A percentile compares a stretch with the other conserved stretches of the same genome.
phyloP scores from a whole-genome alignment of 2,329 filamentous ascomycete species.

The Tympanopsis confertula region DNA sequence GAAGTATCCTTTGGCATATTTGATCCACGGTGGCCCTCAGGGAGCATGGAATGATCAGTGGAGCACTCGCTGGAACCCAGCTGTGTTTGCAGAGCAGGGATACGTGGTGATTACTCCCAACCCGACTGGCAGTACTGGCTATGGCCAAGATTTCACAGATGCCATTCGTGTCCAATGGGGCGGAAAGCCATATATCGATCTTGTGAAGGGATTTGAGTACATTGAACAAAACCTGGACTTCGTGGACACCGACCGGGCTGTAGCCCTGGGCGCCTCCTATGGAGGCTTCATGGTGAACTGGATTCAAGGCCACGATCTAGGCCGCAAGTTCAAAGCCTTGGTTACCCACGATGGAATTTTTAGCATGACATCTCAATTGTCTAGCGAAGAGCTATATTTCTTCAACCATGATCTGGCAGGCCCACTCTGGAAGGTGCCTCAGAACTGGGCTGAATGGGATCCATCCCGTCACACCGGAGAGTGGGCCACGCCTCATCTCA shows the following conservation, averaged over 20 bases:
- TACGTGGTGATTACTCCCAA: constrained; percentile 49
- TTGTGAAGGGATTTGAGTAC: constrained; percentile 38
- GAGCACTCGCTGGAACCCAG: constrained; percentile 40
- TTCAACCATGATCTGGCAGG: constrained; percentile 26
- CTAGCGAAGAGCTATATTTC: constrained; percentile 12
- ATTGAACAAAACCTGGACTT: constrained; percentile 35
- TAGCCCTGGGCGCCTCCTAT: constrained; percentile 39
- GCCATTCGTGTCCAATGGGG: constrained; percentile 39
- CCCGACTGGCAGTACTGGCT: constrained; percentile 44
- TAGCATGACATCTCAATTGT: constrained; percentile 13
- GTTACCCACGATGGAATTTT: constrained; percentile 39
- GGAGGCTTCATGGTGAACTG: constrained; percentile 52
- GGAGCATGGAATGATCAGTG: constrained; percentile 39
- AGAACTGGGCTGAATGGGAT: constrained; percentile 37
- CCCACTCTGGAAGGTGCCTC: constrained; percentile 30
- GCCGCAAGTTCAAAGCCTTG: constrained; percentile 41
- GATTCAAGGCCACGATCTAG: constrained; percentile 40
- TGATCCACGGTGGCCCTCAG: constrained; percentile 40
- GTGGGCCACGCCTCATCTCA: constrained; percentile 61
- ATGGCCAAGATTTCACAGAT: constrained; percentile 40
- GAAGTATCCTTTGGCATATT: constrained; percentile 39
- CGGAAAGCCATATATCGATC: constrained; percentile 39
- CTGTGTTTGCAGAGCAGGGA: constrained; percentile 47
- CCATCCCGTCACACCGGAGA: constrained; percentile 36
- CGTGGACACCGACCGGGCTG: constrained; percentile 37